phyloP scores from a whole-genome alignment of 225 moss, liverwort and hornwort genomes.

The Straminergon stramineum region DNA sequence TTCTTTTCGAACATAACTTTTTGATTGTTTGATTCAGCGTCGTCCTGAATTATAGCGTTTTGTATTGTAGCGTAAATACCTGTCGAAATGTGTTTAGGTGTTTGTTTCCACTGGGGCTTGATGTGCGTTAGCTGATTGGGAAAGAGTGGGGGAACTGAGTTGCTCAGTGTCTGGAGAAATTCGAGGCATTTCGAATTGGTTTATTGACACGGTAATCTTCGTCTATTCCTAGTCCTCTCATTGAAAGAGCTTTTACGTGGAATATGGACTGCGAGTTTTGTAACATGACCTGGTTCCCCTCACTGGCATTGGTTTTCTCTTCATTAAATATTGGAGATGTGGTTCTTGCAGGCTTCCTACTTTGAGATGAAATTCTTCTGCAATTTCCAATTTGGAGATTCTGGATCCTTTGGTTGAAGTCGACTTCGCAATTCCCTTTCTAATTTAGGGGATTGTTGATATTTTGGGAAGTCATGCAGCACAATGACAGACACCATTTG shows the following conservation, averaged over 20 bases:
- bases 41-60: not conserved
- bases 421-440: no score
- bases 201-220: not conserved
- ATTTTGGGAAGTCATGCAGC: not conserved
- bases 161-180: fast-evolving
- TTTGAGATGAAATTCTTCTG: not conserved
- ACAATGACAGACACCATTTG: not conserved
- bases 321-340: not conserved
- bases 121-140: no score
- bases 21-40: not conserved
- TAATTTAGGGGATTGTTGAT: no score
- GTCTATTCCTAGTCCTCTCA: not conserved
- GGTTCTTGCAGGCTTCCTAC: not conserved
- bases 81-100: not conserved
- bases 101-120: not conserved
- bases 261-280: not conserved
- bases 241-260: no score
- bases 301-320: not conserved
- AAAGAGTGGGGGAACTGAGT: not conserved
- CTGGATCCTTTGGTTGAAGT: not conserved
- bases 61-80: no score
- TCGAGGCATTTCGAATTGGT: not conserved
- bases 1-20: not conserved
- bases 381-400: not conserved
- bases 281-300: not conserved